phyloP scores from a whole-genome alignment of 179 eudicot genomes.

The Corrigiola litoralis region DNA sequence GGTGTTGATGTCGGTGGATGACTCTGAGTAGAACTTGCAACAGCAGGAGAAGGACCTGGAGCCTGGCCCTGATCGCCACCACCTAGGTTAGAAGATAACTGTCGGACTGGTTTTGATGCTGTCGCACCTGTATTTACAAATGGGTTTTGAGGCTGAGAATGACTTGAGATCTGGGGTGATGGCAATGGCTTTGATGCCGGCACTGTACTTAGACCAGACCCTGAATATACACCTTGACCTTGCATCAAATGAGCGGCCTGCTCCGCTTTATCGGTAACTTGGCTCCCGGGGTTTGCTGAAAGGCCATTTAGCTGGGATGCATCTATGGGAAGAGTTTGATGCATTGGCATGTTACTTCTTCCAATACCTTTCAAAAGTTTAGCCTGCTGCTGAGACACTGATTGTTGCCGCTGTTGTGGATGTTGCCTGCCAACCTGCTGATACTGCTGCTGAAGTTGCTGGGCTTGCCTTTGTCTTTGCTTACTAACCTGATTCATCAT shows the following conservation, averaged over 20 bases:
- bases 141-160: slow-evolving; percentile 49
- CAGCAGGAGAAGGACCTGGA: slow-evolving; percentile 32
- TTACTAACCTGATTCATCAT: slow-evolving; percentile 48
- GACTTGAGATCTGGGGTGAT: slow-evolving; percentile 35
- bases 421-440: slow-evolving; percentile 70
- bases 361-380: slow-evolving; percentile 66
- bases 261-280: slow-evolving; percentile 55
- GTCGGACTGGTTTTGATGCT: slow-evolving; percentile 44
- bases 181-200: slow-evolving; percentile 41
- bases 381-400: slow-evolving; percentile 58
- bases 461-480: slow-evolving; percentile 51
- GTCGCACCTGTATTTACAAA: slow-evolving; percentile 28
- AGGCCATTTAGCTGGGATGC: slow-evolving; percentile 55
- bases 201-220: slow-evolving; percentile 33
- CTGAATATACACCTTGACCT: slow-evolving; percentile 44
- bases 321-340: slow-evolving; percentile 49
- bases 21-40: slow-evolving; percentile 34
- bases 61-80: slow-evolving; percentile 40
- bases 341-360: slow-evolving; percentile 55
- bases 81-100: slow-evolving; percentile 42
- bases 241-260: slow-evolving; percentile 40
- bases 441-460: slow-evolving; percentile 48
- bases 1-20: slow-evolving; percentile 26
- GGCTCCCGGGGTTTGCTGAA: slow-evolving; percentile 41
- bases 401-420: slow-evolving; percentile 61